Base-by-base conservation (phyloP, 2,329 filamentous ascomycete genomes). In the Byssochlamys sp. region DNA sequence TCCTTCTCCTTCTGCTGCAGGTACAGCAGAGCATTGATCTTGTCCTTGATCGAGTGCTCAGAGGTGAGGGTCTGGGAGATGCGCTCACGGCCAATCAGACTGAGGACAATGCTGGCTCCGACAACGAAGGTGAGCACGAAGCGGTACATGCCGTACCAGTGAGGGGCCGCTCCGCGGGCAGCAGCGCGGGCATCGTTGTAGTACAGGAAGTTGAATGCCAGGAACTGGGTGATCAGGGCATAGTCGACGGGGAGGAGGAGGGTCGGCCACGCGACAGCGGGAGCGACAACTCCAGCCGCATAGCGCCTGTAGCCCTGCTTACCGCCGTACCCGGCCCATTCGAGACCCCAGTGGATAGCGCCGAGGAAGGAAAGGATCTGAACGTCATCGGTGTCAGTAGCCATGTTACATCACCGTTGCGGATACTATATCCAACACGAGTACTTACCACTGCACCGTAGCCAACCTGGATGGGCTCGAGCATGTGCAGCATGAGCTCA, bases 111-210 rank as follows among this genome's bases (percentile, higher is more conserved):
- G 61, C 88, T 86, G 50, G 84, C 79, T 45, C 92, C 91, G 28
- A 96, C 91, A 60, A 96, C 82, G 71, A 91, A 92, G 1, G 92
- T 96, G 65, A 96, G 80, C 7, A 95, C 86, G 73, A 96, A 96
- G 33, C 92, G 89, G 78, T 96, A 96, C 54, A 86, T 88, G 59
- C 80, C 82, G 72, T 96, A 96, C 91, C 91, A 96, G 39, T 79
- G 70, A 26, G 91, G 91, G 2, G 87, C 86, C 86, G 89, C 94
- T 63, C 91, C 91, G 48, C 80, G 78, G 55, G 81, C 80, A 7
- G 87, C 82, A 12, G 90, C 90, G 28, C 85, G 82, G 6, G 87
- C 80, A 69, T 96, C 91, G 59, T 85, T 85, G 71, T 92, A 92
- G 79, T 96, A 96, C 59, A 96, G 81, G 64, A 85, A 85, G 57